These are phyloP conservation scores for Juglanconis oblonga DNA, from an alignment of 2,329 filamentous ascomycete species.

Conservation along the genomic window DNA sequence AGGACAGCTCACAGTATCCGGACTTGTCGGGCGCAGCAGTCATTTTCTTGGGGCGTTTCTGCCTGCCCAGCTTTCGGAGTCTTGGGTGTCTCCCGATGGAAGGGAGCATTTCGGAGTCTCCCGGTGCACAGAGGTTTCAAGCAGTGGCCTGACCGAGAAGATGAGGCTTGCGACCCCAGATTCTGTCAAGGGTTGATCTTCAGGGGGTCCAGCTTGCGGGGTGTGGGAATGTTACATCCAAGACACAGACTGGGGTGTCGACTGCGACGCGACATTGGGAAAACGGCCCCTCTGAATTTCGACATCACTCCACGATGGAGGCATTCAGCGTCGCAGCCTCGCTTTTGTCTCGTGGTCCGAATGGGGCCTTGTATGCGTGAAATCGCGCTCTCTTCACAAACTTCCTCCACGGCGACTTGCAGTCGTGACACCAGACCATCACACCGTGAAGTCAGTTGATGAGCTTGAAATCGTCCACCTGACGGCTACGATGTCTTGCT, in stretches of 20 bases:
- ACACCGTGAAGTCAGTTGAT: neutral
- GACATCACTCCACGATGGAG: neutral
- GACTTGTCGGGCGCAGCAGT: no score
- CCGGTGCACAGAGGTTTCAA: neutral
- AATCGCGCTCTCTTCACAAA: neutral
- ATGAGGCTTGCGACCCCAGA: conserved; percentile 17
- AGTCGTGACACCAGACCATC: neutral
- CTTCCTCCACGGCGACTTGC: neutral
- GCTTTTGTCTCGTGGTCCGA: neutral
- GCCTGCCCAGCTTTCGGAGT: no score
- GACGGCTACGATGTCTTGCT: neutral
- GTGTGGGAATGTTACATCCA: conserved; percentile 19
- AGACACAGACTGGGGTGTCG: conserved; percentile 1
- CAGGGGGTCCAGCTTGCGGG: conserved; percentile 17
- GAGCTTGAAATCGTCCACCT: neutral
- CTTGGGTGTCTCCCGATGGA: neutral
- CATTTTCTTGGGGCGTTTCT: no score
- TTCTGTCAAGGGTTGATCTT: conserved; percentile 17
- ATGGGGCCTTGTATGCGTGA: neutral
- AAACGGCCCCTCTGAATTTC: no score
- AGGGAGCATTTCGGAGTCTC: no score
- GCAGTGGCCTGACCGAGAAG: neutral
- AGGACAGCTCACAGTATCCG: no score
- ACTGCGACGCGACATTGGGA: neutral
- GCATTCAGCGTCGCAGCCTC: neutral